Conservation (phyloP, 2,329 filamentous ascomycete species). For the Colletotrichum salicis region DNA sequence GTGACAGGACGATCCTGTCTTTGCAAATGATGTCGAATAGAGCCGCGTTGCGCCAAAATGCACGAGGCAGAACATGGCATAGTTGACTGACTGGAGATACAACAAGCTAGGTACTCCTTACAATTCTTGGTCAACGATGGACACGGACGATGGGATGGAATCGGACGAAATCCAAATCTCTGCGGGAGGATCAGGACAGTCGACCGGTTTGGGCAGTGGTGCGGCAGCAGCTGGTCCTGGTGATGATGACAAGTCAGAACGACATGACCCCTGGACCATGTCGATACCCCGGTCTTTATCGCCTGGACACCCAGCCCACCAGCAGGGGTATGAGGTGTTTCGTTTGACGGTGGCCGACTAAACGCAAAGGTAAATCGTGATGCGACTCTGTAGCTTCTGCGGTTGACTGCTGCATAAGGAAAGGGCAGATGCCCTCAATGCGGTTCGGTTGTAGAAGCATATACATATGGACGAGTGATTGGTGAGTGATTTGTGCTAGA, state of each 20-base stretch:
- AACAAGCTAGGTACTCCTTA: no score
- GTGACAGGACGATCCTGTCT: slow-evolving; percentile 13
- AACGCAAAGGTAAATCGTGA: slow-evolving; percentile 15
- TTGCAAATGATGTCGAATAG: not conserved
- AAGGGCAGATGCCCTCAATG: slow-evolving; percentile 8
- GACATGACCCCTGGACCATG: slow-evolving; percentile 25
- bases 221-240: not conserved
- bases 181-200: slow-evolving; percentile 11
- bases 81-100: slow-evolving; percentile 7
- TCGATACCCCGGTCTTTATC: slow-evolving; percentile 20
- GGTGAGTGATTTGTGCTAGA: not conserved
- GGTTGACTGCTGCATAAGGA: slow-evolving; percentile 13
- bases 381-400: slow-evolving; percentile 22
- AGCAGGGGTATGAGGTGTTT: slow-evolving; percentile 27
- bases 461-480: not conserved
- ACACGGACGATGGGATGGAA: slow-evolving; percentile 4
- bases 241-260: slow-evolving; percentile 24
- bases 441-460: not conserved
- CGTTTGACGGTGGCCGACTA: slow-evolving; percentile 15
- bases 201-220: not conserved
- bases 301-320: slow-evolving; percentile 12
- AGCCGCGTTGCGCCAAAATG: not conserved
- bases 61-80: not conserved
- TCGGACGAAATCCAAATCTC: slow-evolving; percentile 24
- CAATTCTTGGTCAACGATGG: not conserved